phyloP scores from a whole-genome alignment of 306 rosid genomes.

The Pachyrhizus erosus region DNA sequence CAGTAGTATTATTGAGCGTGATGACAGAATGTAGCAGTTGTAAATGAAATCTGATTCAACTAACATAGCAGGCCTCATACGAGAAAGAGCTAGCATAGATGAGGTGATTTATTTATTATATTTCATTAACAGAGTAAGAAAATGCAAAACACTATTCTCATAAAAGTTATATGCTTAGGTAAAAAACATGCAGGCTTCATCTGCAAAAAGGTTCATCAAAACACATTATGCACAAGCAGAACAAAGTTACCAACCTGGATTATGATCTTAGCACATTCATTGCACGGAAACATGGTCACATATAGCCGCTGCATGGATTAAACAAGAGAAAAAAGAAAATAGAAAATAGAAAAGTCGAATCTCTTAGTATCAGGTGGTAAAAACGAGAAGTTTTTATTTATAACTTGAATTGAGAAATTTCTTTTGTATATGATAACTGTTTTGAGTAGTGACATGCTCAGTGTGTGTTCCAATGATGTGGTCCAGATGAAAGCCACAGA shows the following conservation, averaged over 20 bases:
- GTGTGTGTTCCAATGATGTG: not conserved
- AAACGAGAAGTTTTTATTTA: not conserved
- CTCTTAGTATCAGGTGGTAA: conserved; percentile 7
- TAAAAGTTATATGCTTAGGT: not conserved
- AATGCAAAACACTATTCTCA: not conserved
- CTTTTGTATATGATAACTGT: not conserved
- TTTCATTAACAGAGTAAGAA: conserved; percentile 11
- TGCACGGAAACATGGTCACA: conserved; percentile 92
- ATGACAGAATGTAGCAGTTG: conserved; percentile 24
- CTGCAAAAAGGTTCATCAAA: conserved; percentile 13
- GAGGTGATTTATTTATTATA: conserved; percentile 9
- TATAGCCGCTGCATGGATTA: conserved; percentile 67
- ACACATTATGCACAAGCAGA: not conserved
- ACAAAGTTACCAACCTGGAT: conserved; percentile 73
- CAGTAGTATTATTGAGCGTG: not conserved
- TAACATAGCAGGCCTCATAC: not conserved
- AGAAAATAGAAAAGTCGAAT: conserved; percentile 6
- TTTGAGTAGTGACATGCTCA: not conserved
- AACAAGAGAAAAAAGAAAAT: conserved; percentile 19
- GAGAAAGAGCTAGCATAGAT: conserved; percentile 23
- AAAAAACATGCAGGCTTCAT: not conserved
- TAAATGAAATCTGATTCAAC: not conserved
- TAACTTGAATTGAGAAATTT: not conserved
- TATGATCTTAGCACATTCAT: conserved; percentile 93
- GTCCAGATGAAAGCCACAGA: not conserved